Evolutionary conservation across 2,329 filamentous ascomycete species (phyloP), one percentile per base, ranked within the genome.

Genomic region (Colletotrichum spinosum): DNA sequence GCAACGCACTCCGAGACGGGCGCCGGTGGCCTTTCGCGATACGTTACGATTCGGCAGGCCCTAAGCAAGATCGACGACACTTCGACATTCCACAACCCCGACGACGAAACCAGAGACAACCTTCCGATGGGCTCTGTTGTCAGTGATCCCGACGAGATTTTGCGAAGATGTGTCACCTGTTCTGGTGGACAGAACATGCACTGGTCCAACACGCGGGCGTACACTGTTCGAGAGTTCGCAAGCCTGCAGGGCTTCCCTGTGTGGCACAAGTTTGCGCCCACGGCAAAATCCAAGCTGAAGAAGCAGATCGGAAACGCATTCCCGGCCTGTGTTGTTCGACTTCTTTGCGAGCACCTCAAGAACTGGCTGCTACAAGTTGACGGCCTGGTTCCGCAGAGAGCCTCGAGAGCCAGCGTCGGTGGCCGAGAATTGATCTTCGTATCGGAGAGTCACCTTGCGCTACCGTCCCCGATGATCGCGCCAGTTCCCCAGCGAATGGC

Each of bases 251-350:
- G 89, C 0, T 96, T 96, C 56, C 90, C 91, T 0, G 65, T 77
- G 0, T 72, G 78, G 2, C 90, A 92, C 72, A 73, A 74, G 0
- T 94, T 95, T 71, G 79, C 75, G 0, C 73, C 75, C 15, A 77
- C 74, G 1, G 74, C 72, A 12, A 65, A 65, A 46, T 48, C 54
- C 2, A 45, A 38, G 1, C 77, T 86, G 13, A 85, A 85, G 69
- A 84, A 81, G 68, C 91, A 94, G 73, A 92, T 95, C 68, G 92
- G 92, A 0, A 95, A 96, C 71, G 92, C 92, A 0, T 93, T 95
- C 13, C 91, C 93, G 0, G 87, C 92, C 0, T 78, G 78, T 35
- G 83, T 85, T 0, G 87, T 87, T 3, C 76, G 77, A 34, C 75
- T 82, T 0, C 70, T 88, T 0, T 87, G 84, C 67, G 72, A 73